Evolutionary conservation across 2,329 filamentous ascomycete species (phyloP).

Genomic region (Fonsecaea pedrosoi): DNA sequence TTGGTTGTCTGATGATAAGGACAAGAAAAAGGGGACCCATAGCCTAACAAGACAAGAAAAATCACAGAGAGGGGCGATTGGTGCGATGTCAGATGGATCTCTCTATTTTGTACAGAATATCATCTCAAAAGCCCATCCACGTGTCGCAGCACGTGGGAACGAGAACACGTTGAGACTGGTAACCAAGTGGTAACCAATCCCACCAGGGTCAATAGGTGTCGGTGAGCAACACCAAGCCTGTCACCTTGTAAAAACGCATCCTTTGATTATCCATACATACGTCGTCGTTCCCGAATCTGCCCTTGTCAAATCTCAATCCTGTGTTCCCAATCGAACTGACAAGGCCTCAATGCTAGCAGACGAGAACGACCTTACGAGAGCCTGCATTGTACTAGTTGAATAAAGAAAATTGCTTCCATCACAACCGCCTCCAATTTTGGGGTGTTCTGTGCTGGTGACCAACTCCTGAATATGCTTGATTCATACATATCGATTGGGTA

Average conservation of each 20-base stretch:
- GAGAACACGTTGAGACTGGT: not conserved
- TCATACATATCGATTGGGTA: not conserved
- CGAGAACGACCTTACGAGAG: not conserved
- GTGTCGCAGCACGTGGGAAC: constrained; percentile 5
- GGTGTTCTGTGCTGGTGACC: not conserved
- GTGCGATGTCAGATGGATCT: not conserved
- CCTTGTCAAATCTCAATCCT: not conserved
- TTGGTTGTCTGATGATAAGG: constrained; percentile 1
- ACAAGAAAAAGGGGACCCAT: constrained; percentile 3
- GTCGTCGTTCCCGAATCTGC: not conserved
- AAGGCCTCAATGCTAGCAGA: not conserved
- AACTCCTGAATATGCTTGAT: not conserved
- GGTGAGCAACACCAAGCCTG: not conserved
- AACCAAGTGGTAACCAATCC: not conserved
- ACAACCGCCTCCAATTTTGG: constrained; percentile 2
- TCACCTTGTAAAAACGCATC: not conserved
- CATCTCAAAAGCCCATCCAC: not conserved
- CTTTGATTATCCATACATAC: not conserved
- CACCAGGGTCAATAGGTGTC: not conserved
- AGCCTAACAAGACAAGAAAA: not conserved
- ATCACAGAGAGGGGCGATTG: not conserved
- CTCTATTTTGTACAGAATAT: not conserved
- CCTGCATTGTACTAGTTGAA: not conserved
- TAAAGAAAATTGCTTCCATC: not conserved
- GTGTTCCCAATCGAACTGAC: not conserved